Conservation (phyloP, 139 green algal species). For the Zygnema circumcarinatum region DNA sequence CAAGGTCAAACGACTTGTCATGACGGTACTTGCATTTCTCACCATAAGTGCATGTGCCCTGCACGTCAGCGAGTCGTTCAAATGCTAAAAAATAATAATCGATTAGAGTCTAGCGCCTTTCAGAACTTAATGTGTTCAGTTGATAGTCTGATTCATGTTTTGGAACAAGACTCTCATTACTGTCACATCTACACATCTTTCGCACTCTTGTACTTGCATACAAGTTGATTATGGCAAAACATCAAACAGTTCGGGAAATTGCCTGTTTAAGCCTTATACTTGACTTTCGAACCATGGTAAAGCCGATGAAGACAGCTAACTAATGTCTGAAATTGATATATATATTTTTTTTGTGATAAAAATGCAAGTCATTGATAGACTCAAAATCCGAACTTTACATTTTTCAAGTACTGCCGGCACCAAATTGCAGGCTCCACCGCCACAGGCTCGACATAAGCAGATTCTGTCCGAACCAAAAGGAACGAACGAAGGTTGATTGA, state of each 20-base stretch:
- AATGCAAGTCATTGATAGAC: neutral
- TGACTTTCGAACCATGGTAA: no score
- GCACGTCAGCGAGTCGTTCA: neutral
- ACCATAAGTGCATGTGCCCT: neutral
- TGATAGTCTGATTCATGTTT: no score
- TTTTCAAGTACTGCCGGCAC: neutral
- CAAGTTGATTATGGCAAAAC: no score
- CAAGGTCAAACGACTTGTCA: neutral
- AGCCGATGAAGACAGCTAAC: no score
- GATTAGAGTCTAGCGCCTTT: no score
- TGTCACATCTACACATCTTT: no score
- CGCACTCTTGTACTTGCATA: no score
- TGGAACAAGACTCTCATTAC: no score
- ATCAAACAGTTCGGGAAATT: no score
- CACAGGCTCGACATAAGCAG: constrained; percentile 57
- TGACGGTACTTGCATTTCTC: neutral
- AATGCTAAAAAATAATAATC: neutral
- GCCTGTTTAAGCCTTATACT: no score
- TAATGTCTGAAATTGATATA: neutral
- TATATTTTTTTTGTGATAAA: neutral
- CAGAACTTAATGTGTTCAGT: no score
- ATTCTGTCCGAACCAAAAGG: neutral
- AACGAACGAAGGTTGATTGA: neutral
- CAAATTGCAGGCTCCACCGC: neutral
- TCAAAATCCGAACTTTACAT: neutral